Conservation (phyloP, 139 green algal species). For the Astrephomene gubernaculifera region DNA sequence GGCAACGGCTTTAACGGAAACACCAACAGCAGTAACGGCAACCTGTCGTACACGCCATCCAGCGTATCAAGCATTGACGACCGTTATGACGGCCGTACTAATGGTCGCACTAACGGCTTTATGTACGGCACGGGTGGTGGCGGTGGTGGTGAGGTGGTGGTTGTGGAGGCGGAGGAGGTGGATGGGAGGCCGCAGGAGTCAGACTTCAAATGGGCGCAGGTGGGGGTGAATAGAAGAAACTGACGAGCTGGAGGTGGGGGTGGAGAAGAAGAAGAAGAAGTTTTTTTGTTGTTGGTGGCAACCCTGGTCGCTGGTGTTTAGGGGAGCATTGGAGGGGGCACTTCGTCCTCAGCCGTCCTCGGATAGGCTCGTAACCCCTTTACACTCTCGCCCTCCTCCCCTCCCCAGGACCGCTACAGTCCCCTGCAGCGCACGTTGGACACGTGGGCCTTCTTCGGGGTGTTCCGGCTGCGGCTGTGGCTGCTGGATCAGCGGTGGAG, state of each 20-base stretch:
- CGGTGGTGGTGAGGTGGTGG: not conserved
- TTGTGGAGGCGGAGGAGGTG: constrained; percentile 30
- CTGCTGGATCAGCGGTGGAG: constrained; percentile 88
- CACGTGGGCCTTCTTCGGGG: constrained; percentile 89
- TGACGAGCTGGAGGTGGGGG: not conserved
- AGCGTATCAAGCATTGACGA: constrained; percentile 19
- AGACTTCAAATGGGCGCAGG: constrained; percentile 79
- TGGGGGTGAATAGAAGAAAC: not conserved
- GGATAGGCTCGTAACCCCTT: not conserved
- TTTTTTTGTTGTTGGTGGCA: not conserved
- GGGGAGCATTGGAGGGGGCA: not conserved
- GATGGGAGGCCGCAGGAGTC: constrained; percentile 61
- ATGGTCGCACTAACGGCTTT: too few species aligned
- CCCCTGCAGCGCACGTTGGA: constrained; percentile 71
- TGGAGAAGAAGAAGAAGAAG: not conserved
- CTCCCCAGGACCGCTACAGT: constrained; percentile 79
- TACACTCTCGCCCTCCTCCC: not conserved
- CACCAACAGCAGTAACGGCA: not conserved
- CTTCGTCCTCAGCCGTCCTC: not conserved
- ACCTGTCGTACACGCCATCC: constrained; percentile 10
- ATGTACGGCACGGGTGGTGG: not conserved
- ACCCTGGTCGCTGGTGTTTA: not conserved
- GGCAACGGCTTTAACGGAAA: too few species aligned
- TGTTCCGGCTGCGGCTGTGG: constrained; percentile 77
- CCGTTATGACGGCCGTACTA: not conserved